Percentiles rank a stretch among this genome's conserved stretches.
These are phyloP conservation scores for Colletotrichum somersetense DNA, from an alignment of 2,329 filamentous ascomycete species.

Conservation along the genomic window DNA sequence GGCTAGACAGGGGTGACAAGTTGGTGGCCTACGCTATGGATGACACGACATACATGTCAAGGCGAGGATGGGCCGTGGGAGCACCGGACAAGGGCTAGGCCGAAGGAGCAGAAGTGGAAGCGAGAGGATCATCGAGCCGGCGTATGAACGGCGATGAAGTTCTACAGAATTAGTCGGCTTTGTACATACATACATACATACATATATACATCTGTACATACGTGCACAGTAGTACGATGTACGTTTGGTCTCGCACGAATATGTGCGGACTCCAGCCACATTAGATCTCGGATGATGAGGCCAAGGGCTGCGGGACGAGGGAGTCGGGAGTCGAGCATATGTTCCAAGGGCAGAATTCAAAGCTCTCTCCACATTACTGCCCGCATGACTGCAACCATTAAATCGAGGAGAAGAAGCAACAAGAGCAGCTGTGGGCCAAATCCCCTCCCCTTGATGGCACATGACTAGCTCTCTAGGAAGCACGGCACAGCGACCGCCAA, in stretches of 20 bases:
- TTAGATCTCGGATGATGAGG: not conserved
- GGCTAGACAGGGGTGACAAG: conserved; percentile 10
- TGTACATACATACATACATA: too few relatives aligned
- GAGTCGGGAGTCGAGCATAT: not conserved
- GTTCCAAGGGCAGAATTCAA: not conserved
- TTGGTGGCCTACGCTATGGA: not conserved
- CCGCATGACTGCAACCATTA: not conserved
- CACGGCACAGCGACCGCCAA: not conserved
- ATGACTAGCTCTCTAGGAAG: not conserved
- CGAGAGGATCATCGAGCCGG: not conserved
- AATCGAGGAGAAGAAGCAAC: not conserved
- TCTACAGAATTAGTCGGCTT: too few relatives aligned
- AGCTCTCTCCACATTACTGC: not conserved
- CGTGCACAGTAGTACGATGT: too few relatives aligned
- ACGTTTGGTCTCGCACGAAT: not conserved
- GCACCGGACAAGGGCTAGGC: not conserved
- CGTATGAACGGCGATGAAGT: not conserved
- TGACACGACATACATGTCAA: conserved; percentile 8
- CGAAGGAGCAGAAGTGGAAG: not conserved
- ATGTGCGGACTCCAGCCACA: not conserved
- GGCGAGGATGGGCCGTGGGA: not conserved
- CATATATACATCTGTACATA: too few relatives aligned
- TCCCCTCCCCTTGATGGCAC: not conserved
- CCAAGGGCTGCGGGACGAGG: not conserved
- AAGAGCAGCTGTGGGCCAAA: not conserved